Conservation (phyloP, 805 yeast species). For the Wickerhamiella australiensis region DNA sequence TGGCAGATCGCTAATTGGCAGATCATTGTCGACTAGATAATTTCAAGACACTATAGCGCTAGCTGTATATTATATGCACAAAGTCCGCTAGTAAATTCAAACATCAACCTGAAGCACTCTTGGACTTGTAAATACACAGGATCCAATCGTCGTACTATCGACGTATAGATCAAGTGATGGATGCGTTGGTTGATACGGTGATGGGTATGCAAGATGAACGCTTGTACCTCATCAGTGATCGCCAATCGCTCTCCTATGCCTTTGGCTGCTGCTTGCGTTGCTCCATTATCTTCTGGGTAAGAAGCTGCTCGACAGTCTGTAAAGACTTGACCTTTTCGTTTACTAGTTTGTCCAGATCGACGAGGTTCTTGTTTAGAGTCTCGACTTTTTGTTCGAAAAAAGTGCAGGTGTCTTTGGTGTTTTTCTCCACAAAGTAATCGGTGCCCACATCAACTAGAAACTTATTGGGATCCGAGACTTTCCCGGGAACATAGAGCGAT, state of each 20-base stretch:
- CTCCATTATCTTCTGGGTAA: constrained; percentile 17
- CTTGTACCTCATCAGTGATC: too few relatives aligned
- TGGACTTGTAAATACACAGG: too few relatives aligned
- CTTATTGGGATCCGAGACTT: constrained; percentile 46
- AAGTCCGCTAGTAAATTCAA: too few relatives aligned
- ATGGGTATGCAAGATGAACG: too few relatives aligned
- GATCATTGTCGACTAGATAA: too few relatives aligned
- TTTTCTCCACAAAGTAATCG: constrained; percentile 84
- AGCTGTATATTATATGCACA: too few relatives aligned
- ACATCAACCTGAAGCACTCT: too few relatives aligned
- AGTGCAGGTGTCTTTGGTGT: constrained; percentile 47
- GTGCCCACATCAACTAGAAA: constrained; percentile 93
- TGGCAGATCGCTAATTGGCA: too few relatives aligned
- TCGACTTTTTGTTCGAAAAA: constrained; percentile 65
- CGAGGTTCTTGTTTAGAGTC: constrained; percentile 60
- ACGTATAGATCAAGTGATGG: too few relatives aligned
- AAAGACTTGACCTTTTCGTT: constrained; percentile 58
- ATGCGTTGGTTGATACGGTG: too few relatives aligned
- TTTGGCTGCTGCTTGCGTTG: constrained; percentile 11
- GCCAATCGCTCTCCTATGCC: neutral
- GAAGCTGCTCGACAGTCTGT: constrained; percentile 42
- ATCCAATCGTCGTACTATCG: too few relatives aligned
- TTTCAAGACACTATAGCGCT: too few relatives aligned
- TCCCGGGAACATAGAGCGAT: constrained; percentile 83
- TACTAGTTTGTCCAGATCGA: constrained; percentile 61